A percentile compares a stretch with the other conserved stretches of the same genome.
phyloP scores from a whole-genome alignment of 2,329 filamentous ascomycete species.

The Lomentospora prolificans region DNA sequence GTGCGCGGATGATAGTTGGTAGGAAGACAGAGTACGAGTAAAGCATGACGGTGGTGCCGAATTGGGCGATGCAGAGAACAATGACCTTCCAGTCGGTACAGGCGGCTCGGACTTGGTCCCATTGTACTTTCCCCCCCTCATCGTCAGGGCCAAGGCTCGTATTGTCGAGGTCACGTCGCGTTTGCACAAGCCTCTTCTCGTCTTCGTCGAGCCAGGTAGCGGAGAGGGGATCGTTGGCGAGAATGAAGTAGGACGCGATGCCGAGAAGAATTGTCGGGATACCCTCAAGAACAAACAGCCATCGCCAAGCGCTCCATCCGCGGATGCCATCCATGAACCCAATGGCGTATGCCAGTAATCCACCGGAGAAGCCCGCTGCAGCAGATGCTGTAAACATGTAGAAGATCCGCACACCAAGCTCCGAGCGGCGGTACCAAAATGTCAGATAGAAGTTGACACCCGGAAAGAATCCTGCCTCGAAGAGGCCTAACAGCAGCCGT shows the following conservation, averaged over 20 bases:
- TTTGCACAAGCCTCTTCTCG: conserved; percentile 25
- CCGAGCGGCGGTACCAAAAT: conserved; percentile 17
- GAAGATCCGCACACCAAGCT: conserved; percentile 16
- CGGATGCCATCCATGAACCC: conserved; percentile 47
- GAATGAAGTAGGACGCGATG: conserved; percentile 21
- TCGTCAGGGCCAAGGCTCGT: conserved; percentile 29
- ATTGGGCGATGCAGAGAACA: conserved; percentile 7
- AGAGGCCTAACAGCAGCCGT: conserved; percentile 33
- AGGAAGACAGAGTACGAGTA: conserved; percentile 47
- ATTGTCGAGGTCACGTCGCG: conserved; percentile 19
- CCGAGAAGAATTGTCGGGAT: conserved; percentile 30
- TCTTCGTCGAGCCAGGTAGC: conserved; percentile 49
- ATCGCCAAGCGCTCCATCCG: conserved; percentile 60
- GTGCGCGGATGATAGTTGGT: conserved; percentile 65
- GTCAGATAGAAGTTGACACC: conserved; percentile 20
- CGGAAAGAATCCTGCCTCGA: conserved; percentile 37
- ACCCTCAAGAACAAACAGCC: conserved; percentile 53
- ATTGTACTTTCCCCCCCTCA: conserved; percentile 56
- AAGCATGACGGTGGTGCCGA: conserved; percentile 11
- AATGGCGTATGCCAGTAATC: conserved; percentile 20
- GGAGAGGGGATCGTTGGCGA: conserved; percentile 32
- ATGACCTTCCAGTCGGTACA: neutral
- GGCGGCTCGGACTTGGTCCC: conserved; percentile 36
- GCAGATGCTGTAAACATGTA: conserved; percentile 18
- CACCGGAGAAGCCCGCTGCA: conserved; percentile 13